These are phyloP conservation scores for Pelargonium cotyledonis DNA, from an alignment of 441 rosid genomes.

Conservation along the genomic window DNA sequence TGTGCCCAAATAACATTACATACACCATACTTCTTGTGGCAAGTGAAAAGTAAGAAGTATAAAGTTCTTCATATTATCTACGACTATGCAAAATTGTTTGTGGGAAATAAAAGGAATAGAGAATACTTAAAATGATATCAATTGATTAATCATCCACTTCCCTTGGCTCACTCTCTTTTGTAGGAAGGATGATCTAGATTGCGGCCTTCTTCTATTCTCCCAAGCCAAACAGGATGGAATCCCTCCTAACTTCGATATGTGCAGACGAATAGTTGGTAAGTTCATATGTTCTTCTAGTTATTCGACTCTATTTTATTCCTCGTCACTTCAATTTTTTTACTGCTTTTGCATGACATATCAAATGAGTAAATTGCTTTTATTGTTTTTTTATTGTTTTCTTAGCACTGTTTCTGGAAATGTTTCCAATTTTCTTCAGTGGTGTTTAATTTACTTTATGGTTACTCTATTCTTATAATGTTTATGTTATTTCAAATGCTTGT, in stretches of 20 bases:
- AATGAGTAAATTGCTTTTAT: neutral
- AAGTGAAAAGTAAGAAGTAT: constrained; percentile 56
- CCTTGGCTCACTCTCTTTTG: constrained; percentile 20
- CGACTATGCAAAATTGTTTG: too few relatives aligned
- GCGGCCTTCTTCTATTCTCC: constrained; percentile 53
- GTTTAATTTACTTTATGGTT: neutral
- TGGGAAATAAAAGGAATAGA: too few relatives aligned
- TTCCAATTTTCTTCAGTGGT: too few relatives aligned
- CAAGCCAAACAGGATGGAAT: constrained; percentile 62
- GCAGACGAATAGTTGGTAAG: constrained; percentile 73
- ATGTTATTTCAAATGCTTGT: neutral
- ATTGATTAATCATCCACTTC: neutral
- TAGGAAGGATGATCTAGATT: constrained; percentile 77
- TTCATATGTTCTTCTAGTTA: constrained; percentile 16
- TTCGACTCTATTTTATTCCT: constrained; percentile 11
- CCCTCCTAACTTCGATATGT: constrained; percentile 55
- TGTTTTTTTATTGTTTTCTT: neutral
- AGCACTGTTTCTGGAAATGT: neutral
- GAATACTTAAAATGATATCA: too few relatives aligned
- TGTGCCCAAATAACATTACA: constrained; percentile 64
- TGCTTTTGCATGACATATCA: neutral
- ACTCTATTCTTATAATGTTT: neutral
- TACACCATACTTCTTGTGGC: constrained; percentile 77
- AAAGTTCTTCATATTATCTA: constrained; percentile 12
- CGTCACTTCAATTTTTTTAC: constrained; percentile 2